Evolutionary conservation across 1,284 basidiomycete genomes (phyloP).

Genomic region (Rhodotorula glutinis): DNA sequence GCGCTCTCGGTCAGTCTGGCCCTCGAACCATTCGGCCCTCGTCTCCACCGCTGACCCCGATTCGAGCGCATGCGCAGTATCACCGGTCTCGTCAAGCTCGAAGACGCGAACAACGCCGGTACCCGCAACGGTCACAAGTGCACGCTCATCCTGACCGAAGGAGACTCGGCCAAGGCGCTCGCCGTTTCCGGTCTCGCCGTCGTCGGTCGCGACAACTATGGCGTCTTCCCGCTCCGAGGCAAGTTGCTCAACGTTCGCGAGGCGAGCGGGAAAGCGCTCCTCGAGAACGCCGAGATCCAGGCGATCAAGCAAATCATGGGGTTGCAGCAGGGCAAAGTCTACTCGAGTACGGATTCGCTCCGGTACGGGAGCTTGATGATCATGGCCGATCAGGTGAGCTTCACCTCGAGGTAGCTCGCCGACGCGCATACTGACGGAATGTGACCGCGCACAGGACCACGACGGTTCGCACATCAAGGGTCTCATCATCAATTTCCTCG

Average conservation of each 20-base stretch:
- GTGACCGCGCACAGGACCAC: constrained; percentile 68
- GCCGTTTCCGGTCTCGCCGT: constrained; percentile 92
- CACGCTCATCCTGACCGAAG: constrained; percentile 96
- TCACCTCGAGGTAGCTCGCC: background rate
- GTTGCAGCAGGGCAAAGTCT: constrained; percentile 88
- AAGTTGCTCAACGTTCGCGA: constrained; percentile 98
- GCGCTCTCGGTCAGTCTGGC: constrained; percentile 64
- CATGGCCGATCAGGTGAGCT: constrained; percentile 93
- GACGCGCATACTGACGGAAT: constrained; percentile 19
- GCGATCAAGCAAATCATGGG: constrained; percentile 98
- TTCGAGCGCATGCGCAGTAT: constrained; percentile 57
- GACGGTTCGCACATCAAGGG: constrained; percentile 99
- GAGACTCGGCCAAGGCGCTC: constrained; percentile 96
- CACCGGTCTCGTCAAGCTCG: constrained; percentile 85
- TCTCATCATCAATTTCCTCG: constrained; percentile 95
- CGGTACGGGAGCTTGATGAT: constrained; percentile 98
- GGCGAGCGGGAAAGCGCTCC: constrained; percentile 90
- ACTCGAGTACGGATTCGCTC: constrained; percentile 66
- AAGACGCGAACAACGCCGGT: constrained; percentile 97
- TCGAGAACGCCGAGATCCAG: constrained; percentile 97
- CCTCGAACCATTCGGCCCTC: background rate
- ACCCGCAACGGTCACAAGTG: constrained; percentile 75
- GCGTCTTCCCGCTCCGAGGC: constrained; percentile 95
- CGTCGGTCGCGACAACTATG: constrained; percentile 93
- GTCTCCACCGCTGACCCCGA: background rate